Percentiles rank a stretch among this genome's conserved stretches.
phyloP scores from a whole-genome alignment of 768 basidiomycete species.

The Phylloporus sp. region DNA sequence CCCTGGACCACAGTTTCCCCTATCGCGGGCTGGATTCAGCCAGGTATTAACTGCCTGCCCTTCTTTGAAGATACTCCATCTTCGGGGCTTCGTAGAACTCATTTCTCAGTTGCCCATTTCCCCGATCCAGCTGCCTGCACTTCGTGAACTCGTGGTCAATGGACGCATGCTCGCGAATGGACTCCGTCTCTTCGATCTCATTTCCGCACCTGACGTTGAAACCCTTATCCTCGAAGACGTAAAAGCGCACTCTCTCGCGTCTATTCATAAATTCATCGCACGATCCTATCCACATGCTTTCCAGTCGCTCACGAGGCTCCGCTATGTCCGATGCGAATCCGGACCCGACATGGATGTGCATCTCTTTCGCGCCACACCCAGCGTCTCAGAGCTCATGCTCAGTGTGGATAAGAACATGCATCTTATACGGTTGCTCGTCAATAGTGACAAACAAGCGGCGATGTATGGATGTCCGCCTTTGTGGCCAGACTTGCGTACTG shows the following conservation, averaged over 20 bases:
- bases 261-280: constrained; percentile 28
- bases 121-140: constrained; percentile 21
- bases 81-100: constrained; percentile 32
- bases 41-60: constrained; percentile 19
- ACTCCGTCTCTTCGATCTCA: constrained; percentile 30
- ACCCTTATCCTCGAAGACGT: constrained; percentile 31
- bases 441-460: constrained; percentile 32
- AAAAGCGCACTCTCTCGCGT: constrained; percentile 22
- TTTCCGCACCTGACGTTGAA: constrained; percentile 31
- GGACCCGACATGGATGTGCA: constrained; percentile 31
- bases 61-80: constrained; percentile 21
- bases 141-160: constrained; percentile 31
- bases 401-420: constrained; percentile 30
- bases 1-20: constrained; percentile 31
- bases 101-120: constrained; percentile 14
- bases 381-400: constrained; percentile 29
- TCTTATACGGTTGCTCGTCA: constrained; percentile 29
- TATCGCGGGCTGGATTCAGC: constrained; percentile 24
- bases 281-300: constrained; percentile 26
- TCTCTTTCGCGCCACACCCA: constrained; percentile 30
- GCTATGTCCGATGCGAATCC: constrained; percentile 31
- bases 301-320: constrained; percentile 26
- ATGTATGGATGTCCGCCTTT: constrained; percentile 27
- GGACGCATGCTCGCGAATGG: constrained; percentile 28
- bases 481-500: constrained; percentile 24